Evolutionary conservation across 345 rosid species (phyloP), one percentile per base, ranked within the genome.

Genomic region (Turritis glabra): DNA sequence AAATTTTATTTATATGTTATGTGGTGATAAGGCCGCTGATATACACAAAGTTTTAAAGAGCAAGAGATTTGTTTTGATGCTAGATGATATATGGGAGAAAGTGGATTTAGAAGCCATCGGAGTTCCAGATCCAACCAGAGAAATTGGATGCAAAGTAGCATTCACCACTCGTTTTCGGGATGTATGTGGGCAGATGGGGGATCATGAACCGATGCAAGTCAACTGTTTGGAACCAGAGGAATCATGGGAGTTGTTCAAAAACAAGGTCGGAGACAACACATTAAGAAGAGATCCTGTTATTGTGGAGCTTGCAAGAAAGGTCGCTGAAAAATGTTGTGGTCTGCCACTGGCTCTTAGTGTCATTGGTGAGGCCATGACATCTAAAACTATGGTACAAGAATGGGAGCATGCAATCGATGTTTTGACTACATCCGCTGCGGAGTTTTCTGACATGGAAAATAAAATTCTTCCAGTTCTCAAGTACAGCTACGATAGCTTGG

Each of bases 311-410:
- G 84, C 82, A 0, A 7, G 4, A 62, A 57, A 65, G 3, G 13
- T 60, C 0, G 48, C 30, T 60, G 18, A 11, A 21, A 7, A 60
- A 37, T 60, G 48, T 14, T 0, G 62, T 17, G 62, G 65, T 37
- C 13, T 60, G 7, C 65, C 65, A 21, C 3, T 60, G 0, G 48
- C 65, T 0, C 65, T 60, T 7, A 21, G 3, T 22, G 48, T 60
- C 15, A 60, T 60, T 19, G 65, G 65, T 10, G 67, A 64, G 38
- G 55, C 83, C 0, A 80, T 77, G 87, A 47, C 78, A 53, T 57
- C 57, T 6, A 59, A 75, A 63, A 62, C 14, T 17, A 62, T 17
- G 23, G n/a, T 22, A 25, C 32, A 62, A 62, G 58, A 73, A 63
- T 84, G 87, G 87, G 60, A 55, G 21, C 2, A 55, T 55, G 60